Conservation (phyloP, 1,284 basidiomycete species). For the Inonotus hispidus region DNA sequence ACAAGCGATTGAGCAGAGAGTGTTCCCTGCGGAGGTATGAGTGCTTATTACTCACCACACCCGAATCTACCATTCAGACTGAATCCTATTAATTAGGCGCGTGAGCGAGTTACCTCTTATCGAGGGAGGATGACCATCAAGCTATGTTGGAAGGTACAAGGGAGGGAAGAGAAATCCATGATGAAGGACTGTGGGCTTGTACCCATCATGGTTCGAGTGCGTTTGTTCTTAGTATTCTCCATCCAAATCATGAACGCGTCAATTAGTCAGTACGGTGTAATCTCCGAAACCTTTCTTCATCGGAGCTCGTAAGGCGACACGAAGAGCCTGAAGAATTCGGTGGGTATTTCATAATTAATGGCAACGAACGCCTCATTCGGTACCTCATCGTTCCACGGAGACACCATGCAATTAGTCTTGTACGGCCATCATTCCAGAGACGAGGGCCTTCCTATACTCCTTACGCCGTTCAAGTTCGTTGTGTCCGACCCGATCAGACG, state of each 20-base stretch:
- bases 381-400: conserved; percentile 90
- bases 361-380: conserved; percentile 97
- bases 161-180: conserved; percentile 61
- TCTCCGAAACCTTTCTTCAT: conserved; percentile 77
- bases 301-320: conserved; percentile 83
- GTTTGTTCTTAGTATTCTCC: conserved; percentile 30
- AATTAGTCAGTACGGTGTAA: conserved; percentile 90
- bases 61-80: neutral
- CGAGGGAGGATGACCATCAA: conserved; percentile 89
- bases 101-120: conserved; percentile 91
- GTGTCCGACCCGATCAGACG: conserved; percentile 88
- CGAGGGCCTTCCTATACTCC: conserved; percentile 94
- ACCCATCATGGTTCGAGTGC: conserved; percentile 94
- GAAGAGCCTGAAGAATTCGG: conserved; percentile 99
- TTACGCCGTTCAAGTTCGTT: conserved; percentile 94
- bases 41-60: conserved; percentile 11
- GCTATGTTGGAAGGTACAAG: conserved; percentile 78
- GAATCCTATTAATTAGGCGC: conserved; percentile 48
- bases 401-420: conserved; percentile 85
- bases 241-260: conserved; percentile 2
- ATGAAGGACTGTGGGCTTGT: conserved; percentile 88
- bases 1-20: conserved; percentile 59
- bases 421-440: conserved; percentile 83
- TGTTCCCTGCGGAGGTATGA: conserved; percentile 86
- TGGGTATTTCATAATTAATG: conserved; percentile 98